Evolutionary conservation across 2,329 filamentous ascomycete species (phyloP), one percentile per base, ranked within the genome.

Genomic region (Pseudopithomyces chartarum): DNA sequence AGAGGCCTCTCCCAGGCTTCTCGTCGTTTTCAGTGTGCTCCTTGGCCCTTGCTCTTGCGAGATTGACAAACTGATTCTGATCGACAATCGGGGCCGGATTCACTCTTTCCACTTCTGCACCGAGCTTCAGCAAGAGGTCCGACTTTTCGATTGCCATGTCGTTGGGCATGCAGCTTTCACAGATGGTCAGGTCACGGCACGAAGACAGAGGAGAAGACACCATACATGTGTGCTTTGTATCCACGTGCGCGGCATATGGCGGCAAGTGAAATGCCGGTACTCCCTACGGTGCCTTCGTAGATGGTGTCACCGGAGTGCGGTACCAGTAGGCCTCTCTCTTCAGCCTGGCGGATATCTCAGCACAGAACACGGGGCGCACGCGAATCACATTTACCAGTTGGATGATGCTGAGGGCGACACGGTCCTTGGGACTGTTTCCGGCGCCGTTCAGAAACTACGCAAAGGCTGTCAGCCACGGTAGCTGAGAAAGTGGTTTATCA

Each of bases 281-380:
- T 96, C 57, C 95, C 95, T 15, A 97, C 93, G 1, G 95, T 99
- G 63, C 95, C 95, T 80, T 99, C 95, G 77, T 98, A 99, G 69
- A 99, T 92, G 42, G 91, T 96, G 75, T 99, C 95, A 59, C 94
- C 94, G 20, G 90, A 88, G 64, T 90, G 82, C 0, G 95, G 94
- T 0, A 83, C 84, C 44, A 99, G 79, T 17, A 93, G 81, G 2
- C 92, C 92, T 47, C 84, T 79, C 59, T 86, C 83, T 81, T 99
- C 95, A 42, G 93, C 95, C 74, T 87, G 78, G 43, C 26, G 15
- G 11, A 4, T 19, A 70, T 19, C 70, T 54, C 34, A 40, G 15
- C 29, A 23, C 10, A 6, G 6, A 26, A 26, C 10, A 29, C 46
- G 15, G 22, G n/a, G 53, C 26, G 12, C 15, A 17, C 13, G n/a